Evolutionary conservation across 1,284 basidiomycete genomes (phyloP).

Genomic region (Pulveroboletus sp.): DNA sequence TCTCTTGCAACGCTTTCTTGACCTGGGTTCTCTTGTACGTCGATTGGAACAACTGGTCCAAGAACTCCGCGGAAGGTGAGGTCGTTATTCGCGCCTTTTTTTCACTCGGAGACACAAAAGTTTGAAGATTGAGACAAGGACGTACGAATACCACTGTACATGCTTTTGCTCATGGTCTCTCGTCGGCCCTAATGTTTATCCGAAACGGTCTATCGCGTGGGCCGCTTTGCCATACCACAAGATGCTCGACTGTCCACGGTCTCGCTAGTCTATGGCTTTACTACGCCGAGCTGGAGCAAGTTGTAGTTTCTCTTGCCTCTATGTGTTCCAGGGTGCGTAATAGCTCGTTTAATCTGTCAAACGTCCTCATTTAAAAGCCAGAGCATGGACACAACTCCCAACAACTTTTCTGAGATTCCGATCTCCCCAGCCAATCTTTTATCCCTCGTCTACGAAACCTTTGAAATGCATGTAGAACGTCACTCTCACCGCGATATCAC

Average conservation of each 20-base stretch:
- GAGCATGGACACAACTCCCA: conserved; percentile 43
- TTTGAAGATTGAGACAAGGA: conserved; percentile 38
- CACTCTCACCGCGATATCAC: conserved; percentile 47
- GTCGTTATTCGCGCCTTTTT: not conserved
- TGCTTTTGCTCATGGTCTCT: conserved; percentile 65
- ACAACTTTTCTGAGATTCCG: conserved; percentile 46
- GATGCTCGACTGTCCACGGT: conserved; percentile 22
- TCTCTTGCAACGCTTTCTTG: conserved; percentile 58
- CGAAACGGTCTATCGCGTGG: conserved; percentile 45
- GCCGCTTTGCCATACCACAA: conserved; percentile 35
- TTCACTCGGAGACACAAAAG: not conserved
- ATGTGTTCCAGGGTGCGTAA: conserved; percentile 58
- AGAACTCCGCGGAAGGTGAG: conserved; percentile 48
- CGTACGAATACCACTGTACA: conserved; percentile 55
- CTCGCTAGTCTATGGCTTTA: conserved; percentile 53
- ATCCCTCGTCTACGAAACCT: conserved; percentile 54
- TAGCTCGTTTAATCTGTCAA: not conserved
- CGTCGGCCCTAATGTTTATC: conserved; percentile 53
- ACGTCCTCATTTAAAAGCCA: conserved; percentile 28
- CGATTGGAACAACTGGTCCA: conserved; percentile 58
- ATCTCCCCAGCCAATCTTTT: conserved; percentile 50
- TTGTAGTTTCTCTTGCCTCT: conserved; percentile 50
- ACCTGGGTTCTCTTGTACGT: conserved; percentile 62
- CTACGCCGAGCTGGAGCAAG: conserved; percentile 52
- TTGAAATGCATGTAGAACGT: conserved; percentile 52